Evolutionary conservation across 2,329 filamentous ascomycete species (phyloP), one percentile per base, ranked within the genome.

Genomic region (Xylariaceae sp.): DNA sequence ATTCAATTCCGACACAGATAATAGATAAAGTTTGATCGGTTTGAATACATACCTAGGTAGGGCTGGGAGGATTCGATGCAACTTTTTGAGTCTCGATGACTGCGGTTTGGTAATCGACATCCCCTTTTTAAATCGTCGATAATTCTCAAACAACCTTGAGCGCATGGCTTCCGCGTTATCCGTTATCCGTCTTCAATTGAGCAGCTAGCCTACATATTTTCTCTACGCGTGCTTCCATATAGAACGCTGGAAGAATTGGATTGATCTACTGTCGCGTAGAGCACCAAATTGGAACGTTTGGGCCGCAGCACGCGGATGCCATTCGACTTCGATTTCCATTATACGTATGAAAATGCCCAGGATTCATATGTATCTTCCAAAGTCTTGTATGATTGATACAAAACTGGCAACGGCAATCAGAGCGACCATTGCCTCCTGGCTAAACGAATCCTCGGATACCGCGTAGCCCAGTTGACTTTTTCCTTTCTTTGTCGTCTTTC

Each of bases 401-500:
- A 4, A 26, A 26, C n/a, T n/a, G n/a, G 9, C 23, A 26, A 26
- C 4, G 23, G 23, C 9, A 9, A 26, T 9, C 23, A 4, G 23
- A 26, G 23, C 23, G 18, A 19, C 23, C 21, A 12, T 18, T 45
- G 18, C 40, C 32, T 2, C 32, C 29, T 26, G 19, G 44, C 67
- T 60, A 73, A 45, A 70, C 62, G 54, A 75, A 72, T 9, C 72
- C 72, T n/a, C 72, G 67, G 48, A 78, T 77, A 14, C 72, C 72
- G 20, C 73, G 69, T 21, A 76, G 69, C 7, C 71, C 73, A 9
- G 65, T 54, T 3, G 67, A 66, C 55, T 76, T 77, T 10, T 80
- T 78, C 45, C 47, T 59, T 5, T 79, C 76, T 40, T 73, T 72
- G 60, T 79, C 79, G 32, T 81, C 63, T 57, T 81, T 82, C 65